These are phyloP conservation scores for Sporothrix variecibatus DNA, from an alignment of 2,329 filamentous ascomycete genomes.

Conservation along the genomic window DNA sequence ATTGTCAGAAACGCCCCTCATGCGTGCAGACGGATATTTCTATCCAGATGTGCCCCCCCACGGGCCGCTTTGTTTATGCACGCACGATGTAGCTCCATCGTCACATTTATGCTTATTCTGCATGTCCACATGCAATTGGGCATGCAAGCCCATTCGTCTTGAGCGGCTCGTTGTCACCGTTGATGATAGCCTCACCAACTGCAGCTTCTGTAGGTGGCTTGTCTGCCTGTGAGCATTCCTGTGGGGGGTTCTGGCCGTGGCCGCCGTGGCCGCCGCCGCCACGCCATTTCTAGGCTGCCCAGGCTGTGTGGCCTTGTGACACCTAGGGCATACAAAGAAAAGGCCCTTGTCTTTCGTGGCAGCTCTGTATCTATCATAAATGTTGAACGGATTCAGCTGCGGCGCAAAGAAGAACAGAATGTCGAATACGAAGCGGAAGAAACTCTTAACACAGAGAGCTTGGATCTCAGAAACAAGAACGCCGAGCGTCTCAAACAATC, in stretches of 20 bases:
- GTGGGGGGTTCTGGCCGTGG: neutral
- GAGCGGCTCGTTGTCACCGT: neutral
- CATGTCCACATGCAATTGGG: neutral
- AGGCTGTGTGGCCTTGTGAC: neutral
- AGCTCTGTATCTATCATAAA: conserved; percentile 5
- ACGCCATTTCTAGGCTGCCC: neutral
- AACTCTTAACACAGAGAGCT: conserved; percentile 14
- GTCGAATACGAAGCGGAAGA: neutral
- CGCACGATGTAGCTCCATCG: neutral
- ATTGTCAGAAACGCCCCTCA: neutral
- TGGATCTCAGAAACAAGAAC: conserved; percentile 22
- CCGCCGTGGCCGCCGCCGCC: neutral
- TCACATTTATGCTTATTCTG: neutral
- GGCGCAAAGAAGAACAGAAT: conserved; percentile 23
- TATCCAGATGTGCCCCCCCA: neutral
- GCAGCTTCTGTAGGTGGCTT: neutral
- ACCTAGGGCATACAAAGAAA: neutral
- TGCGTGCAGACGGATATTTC: neutral
- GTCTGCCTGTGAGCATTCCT: neutral
- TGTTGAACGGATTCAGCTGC: conserved; percentile 19
- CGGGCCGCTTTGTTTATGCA: neutral
- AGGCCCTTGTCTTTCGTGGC: neutral
- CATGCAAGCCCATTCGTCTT: neutral
- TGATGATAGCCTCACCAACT: neutral
- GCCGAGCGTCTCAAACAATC: conserved; percentile 21